Base-by-base conservation (phyloP, 1,139 yeast genomes). In the Tardiomyces blankii region DNA sequence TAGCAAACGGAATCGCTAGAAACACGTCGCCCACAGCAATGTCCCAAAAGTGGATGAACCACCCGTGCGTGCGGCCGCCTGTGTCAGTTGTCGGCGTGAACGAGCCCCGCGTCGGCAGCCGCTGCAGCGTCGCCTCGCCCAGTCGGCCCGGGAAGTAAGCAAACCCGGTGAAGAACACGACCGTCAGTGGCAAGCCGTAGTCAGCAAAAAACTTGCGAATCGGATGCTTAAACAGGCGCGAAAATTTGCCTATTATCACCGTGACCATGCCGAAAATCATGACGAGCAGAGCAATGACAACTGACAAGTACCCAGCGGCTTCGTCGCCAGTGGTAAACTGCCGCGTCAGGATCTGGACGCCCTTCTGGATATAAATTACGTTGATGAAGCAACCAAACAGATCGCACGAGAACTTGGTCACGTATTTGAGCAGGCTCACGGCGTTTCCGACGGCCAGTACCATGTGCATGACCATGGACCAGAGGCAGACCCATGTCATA, bases 401-500 rank as follows among this genome's bases (percentile, higher is more conserved):
- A 54, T 89, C 95, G 63, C 97, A 91, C 5, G 95, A 86, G 61
- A 79, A 91, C 48, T 78, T 69, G 2, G 95, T 83, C 35, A 91
- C 86, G 54, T 77, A 82, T 53, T 78, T 76, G 63, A 89, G 68
- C 47, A 77, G 79, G 46, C 80, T 73, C 39, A 86, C 84, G 58
- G 78, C 69, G 62, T 91, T 91, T 46, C 77, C 69, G 1, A 82
- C 55, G 0, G 96, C 91, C 38, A 89, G 71, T 1, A 80, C 49
- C 38, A 85, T 68, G 65, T 91, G 97, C 68, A 86, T 74, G 5
- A 80, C 72, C 86, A 84, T 83, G 3, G 88, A 74, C 98, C 98
- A 91, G 7, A 91, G 69, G 57, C 88, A 86, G 27, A 89, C 71
- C 97, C 97, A 91, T 60, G 93, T 82, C 96, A 91, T 89, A 62